Base-by-base conservation (phyloP, 1,284 basidiomycete species). In the Violaceomyces palustris region DNA sequence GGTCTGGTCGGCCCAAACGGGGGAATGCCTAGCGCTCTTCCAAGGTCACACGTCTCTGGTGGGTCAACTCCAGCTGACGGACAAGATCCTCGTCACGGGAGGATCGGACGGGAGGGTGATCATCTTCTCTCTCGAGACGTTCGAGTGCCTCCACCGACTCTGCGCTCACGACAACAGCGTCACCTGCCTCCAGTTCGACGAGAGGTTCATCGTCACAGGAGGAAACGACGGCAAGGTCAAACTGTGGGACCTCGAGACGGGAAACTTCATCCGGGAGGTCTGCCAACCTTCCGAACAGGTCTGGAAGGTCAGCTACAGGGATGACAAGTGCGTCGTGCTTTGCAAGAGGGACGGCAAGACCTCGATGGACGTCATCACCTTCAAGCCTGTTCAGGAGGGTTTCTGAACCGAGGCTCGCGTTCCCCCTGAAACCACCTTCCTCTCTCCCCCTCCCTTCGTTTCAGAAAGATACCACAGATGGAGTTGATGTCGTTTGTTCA, bases 31-130 rank as follows among this genome's bases (percentile, higher is more conserved):
- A 6, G 89, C 90, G 4, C 79, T 93, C 9, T 80, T 97, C 0
- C 88, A 91, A 73, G 92, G 88, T 2, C 93, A 97, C 73, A 92
- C 90, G 0, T 86, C 88, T 3, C 84, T 97, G 39, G 90, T 98
- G 8, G 93, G 91, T 55, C 88, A 93, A 70, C 79, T 97, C 19
- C 91, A 94, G 72, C 80, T 98, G 36, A 82, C 82, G 3, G 80
- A 80, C 42, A 67, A 71, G 21, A 77, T 85, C 22, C 82, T 97
- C 43, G 85, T 86, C 32, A 94, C 91, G 0, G 92, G 90, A 35
- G 91, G 89, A 15, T 90, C 90, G 1, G 92, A 96, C 67, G 93
- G 93, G 1, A 83, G 89, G 1, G 86, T 97, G 28, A 89, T 97
- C 69, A 85, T 88, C 24, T 96, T 91, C 75, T 82, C 84, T 35